Evolutionary conservation across 768 basidiomycete genomes (phyloP).

Genomic region (Termitomyces sp.): DNA sequence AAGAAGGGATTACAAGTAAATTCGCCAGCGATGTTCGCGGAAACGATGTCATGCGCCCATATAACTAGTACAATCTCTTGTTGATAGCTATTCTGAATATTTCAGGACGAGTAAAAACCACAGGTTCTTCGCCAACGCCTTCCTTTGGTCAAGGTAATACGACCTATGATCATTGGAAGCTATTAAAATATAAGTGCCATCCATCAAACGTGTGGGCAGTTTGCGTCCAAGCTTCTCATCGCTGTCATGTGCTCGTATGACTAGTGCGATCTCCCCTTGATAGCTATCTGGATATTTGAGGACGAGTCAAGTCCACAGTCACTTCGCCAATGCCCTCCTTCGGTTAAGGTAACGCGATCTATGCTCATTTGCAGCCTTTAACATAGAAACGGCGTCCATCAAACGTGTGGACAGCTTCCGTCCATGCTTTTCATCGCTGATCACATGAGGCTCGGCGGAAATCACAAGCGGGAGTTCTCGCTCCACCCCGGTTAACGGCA

Average conservation of each 20-base stretch:
- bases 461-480: neutral
- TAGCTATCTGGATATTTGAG: neutral
- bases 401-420: neutral
- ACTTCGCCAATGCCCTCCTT: neutral
- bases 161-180: neutral
- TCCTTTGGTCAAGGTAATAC: neutral
- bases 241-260: too few species aligned
- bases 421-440: neutral
- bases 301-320: neutral
- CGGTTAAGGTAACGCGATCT: neutral
- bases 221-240: neutral
- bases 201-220: neutral
- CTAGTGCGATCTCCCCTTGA: too few species aligned
- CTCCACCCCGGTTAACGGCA: neutral
- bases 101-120: neutral
- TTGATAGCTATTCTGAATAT: neutral
- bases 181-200: neutral
- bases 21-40: slow-evolving; percentile 46
- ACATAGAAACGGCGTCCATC: neutral
- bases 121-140: neutral
- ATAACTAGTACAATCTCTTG: slow-evolving; percentile 24
- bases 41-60: slow-evolving; percentile 39
- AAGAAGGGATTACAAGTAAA: slow-evolving; percentile 37
- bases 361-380: neutral
- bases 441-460: neutral